phyloP scores from a whole-genome alignment of 257 asterid species.

The Solanum pimpinellifolium region DNA sequence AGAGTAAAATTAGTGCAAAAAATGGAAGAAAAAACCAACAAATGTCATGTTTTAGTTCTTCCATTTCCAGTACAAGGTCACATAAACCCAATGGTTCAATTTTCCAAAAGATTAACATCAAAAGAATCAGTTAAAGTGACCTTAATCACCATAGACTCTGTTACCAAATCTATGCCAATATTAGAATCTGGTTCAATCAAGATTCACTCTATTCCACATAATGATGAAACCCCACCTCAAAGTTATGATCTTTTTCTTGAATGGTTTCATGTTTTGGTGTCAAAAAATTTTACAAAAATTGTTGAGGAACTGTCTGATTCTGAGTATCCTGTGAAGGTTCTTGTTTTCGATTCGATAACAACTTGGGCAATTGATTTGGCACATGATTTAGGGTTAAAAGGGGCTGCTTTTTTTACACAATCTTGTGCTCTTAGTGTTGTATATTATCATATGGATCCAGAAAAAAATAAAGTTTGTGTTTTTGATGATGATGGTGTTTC shows the following conservation, averaged over 20 bases:
- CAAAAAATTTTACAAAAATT: slow-evolving; percentile 3
- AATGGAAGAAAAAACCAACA: background rate
- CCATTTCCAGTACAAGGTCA: slow-evolving; percentile 54
- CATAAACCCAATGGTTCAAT: slow-evolving; percentile 35
- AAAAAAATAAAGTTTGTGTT: slow-evolving; percentile 2
- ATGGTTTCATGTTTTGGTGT: slow-evolving; percentile 1
- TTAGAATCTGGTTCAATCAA: slow-evolving; percentile 1
- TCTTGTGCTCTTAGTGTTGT: slow-evolving; percentile 20
- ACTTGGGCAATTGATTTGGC: slow-evolving; percentile 12
- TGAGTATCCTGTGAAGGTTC: background rate
- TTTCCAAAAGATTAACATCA: slow-evolving; percentile 34
- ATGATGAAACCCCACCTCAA: background rate
- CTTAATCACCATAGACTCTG: slow-evolving; percentile 6
- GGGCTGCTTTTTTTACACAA: slow-evolving; percentile 34
- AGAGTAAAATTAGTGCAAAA: background rate
- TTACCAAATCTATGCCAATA: background rate
- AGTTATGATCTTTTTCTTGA: slow-evolving; percentile 1
- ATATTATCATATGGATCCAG: slow-evolving; percentile 24
- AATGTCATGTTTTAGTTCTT: slow-evolving; percentile 18
- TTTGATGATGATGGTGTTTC: slow-evolving; percentile 6
- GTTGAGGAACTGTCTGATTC: background rate
- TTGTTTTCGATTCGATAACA: slow-evolving; percentile 15
- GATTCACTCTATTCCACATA: slow-evolving; percentile 18
- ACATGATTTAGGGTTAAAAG: slow-evolving; percentile 10
- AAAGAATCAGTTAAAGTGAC: slow-evolving; percentile 15